A percentile compares a stretch with the other conserved stretches of the same genome.
These are phyloP conservation scores for Cryptococcus depauperatus DNA, from an alignment of 1,284 basidiomycete species.

Conservation along the genomic window DNA sequence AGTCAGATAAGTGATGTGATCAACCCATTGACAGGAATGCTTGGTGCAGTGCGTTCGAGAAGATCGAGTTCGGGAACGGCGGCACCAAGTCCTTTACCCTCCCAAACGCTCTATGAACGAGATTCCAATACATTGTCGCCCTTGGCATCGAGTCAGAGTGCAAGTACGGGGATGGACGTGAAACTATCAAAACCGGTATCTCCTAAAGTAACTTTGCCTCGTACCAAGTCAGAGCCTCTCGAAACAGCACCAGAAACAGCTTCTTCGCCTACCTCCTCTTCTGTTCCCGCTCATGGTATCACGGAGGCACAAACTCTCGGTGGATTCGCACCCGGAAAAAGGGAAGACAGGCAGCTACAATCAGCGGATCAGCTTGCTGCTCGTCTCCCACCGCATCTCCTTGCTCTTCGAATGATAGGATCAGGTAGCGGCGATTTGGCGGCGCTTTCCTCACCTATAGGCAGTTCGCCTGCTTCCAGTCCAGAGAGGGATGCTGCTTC, in stretches of 20 bases:
- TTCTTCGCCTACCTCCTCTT: background rate
- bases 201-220: background rate
- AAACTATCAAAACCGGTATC: too few relatives aligned
- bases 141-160: too few relatives aligned
- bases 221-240: background rate
- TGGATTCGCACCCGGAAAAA: too few relatives aligned
- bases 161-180: too few relatives aligned
- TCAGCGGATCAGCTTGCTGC: constrained; percentile 33
- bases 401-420: constrained; percentile 28
- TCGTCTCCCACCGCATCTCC: constrained; percentile 38
- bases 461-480: constrained; percentile 17
- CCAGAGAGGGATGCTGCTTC: constrained; percentile 10
- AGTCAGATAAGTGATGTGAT: constrained; percentile 33
- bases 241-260: background rate
- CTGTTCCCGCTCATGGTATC: constrained; percentile 1
- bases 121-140: constrained; percentile 1
- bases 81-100: background rate
- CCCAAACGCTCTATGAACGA: constrained; percentile 3
- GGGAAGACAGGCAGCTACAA: too few relatives aligned
- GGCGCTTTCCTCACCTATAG: constrained; percentile 18
- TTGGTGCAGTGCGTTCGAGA: constrained; percentile 22
- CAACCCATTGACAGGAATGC: constrained; percentile 39
- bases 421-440: constrained; percentile 2
- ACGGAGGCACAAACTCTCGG: constrained; percentile 1
- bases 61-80: constrained; percentile 10